Conservation (phyloP, 495 filamentous ascomycete genomes). For the Aspergillus panamensis region DNA sequence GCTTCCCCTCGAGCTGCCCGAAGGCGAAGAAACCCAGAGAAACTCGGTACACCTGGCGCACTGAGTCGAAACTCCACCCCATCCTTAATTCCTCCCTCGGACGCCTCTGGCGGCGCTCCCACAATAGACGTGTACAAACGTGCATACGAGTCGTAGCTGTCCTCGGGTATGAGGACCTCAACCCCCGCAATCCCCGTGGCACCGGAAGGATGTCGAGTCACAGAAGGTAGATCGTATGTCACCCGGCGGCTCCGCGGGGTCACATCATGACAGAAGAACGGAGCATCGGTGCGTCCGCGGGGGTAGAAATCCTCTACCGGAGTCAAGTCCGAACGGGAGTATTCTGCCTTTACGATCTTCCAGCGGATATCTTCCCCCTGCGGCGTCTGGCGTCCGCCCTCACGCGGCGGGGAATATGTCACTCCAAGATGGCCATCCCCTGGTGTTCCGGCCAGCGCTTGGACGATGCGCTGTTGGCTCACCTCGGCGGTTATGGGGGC, state of each 20-base stretch:
- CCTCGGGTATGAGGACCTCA: constrained; percentile 13
- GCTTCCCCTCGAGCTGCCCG: neutral
- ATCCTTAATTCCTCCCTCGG: neutral
- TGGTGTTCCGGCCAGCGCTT: neutral
- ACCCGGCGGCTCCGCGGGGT: constrained; percentile 11
- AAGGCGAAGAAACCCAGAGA: constrained; percentile 4
- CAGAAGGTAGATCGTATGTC: constrained; percentile 1
- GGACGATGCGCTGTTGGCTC: constrained; percentile 3
- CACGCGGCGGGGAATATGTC: constrained; percentile 7
- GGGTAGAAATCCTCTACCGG: constrained; percentile 10
- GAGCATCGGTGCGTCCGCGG: constrained; percentile 13
- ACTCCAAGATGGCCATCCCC: constrained; percentile 6
- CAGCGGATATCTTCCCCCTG: constrained; percentile 10
- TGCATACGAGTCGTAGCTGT: neutral
- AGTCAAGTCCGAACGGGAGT: constrained; percentile 1
- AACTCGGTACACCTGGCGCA: constrained; percentile 3
- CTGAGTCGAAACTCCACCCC: constrained; percentile 3
- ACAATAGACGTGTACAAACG: constrained; percentile 10
- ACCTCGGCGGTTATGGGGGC: constrained; percentile 10
- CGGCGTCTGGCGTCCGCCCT: constrained; percentile 11
- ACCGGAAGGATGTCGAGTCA: constrained; percentile 12
- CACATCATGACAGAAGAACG: constrained; percentile 18
- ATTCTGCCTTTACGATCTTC: constrained; percentile 12
- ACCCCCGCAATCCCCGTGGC: constrained; percentile 11
- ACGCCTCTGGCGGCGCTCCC: constrained; percentile 1